Evolutionary conservation across 306 rosid species (phyloP).

Genomic region (Urtica urens): DNA sequence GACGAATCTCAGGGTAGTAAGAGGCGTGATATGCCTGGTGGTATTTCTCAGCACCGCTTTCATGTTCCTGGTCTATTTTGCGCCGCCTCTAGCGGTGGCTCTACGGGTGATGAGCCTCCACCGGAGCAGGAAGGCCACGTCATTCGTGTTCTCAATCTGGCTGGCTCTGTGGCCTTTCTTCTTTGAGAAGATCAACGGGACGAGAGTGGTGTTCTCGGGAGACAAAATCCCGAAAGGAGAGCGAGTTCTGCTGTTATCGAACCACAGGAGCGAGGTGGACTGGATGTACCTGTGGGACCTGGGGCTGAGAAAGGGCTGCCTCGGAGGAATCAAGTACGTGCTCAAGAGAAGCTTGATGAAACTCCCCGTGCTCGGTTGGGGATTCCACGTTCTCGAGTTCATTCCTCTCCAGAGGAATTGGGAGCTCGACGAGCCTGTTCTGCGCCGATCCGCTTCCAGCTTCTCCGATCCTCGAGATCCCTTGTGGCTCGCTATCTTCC

Average conservation of each 20-base stretch:
- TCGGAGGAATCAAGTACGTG: constrained; percentile 73
- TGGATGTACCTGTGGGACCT: constrained; percentile 99
- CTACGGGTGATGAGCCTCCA: constrained; percentile 43
- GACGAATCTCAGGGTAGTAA: constrained; percentile 46
- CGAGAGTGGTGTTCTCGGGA: constrained; percentile 73
- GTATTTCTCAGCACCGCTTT: constrained; percentile 83
- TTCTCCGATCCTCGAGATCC: constrained; percentile 57
- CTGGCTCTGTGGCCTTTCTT: constrained; percentile 78
- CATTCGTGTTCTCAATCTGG: constrained; percentile 64
- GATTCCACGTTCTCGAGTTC: constrained; percentile 83
- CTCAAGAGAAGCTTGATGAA: constrained; percentile 96
- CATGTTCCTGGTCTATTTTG: constrained; percentile 54
- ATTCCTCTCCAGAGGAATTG: constrained; percentile 88
- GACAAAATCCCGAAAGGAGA: constrained; percentile 60
- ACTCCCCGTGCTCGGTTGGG: constrained; percentile 92
- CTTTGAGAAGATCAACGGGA: constrained; percentile 70
- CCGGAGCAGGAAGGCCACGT: constrained; percentile 57
- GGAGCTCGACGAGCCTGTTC: constrained; percentile 62
- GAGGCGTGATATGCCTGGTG: constrained; percentile 67
- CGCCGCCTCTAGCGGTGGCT: constrained; percentile 36
- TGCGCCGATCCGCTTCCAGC: constrained; percentile 44
- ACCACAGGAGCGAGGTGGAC: constrained; percentile 95
- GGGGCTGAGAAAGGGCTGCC: constrained; percentile 67
- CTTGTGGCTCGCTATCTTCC: constrained; percentile 84
- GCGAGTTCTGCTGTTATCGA: constrained; percentile 72